A percentile compares a stretch with the other conserved stretches of the same genome.
phyloP scores from a whole-genome alignment of 75 land plant species.

The Pinus albicaulis region DNA sequence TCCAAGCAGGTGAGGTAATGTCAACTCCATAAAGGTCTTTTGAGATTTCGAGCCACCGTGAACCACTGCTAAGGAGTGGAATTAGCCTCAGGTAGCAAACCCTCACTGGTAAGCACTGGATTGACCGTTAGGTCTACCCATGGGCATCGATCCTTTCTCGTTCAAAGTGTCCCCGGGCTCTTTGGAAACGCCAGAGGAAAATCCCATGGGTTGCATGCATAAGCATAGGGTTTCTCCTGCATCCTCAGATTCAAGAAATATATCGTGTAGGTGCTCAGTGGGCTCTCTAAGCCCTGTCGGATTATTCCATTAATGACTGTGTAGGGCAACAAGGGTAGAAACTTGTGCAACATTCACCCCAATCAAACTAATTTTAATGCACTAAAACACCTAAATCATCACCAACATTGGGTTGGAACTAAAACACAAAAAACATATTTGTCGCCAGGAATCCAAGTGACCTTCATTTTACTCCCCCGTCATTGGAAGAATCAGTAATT shows the following conservation, averaged over 20 bases:
- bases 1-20: slow-evolving; percentile 71
- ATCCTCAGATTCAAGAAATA: slow-evolving; percentile 61
- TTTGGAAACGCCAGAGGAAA: slow-evolving; percentile 36
- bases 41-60: slow-evolving; percentile 63
- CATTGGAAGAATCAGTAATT: too few relatives aligned
- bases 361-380: too few relatives aligned
- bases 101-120: slow-evolving; percentile 93
- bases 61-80: slow-evolving; percentile 70
- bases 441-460: too few relatives aligned
- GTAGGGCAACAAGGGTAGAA: slow-evolving; percentile 55
- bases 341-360: slow-evolving; percentile 15
- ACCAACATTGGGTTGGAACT: too few relatives aligned
- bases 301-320: slow-evolving; percentile 56
- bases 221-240: slow-evolving; percentile 46
- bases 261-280: slow-evolving; percentile 30
- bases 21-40: slow-evolving; percentile 70
- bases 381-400: too few relatives aligned
- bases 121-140: slow-evolving; percentile 96
- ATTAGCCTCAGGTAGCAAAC: slow-evolving; percentile 76
- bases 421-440: too few relatives aligned
- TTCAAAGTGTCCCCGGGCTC: slow-evolving; percentile 84
- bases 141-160: slow-evolving; percentile 68
- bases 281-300: slow-evolving; percentile 18
- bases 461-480: too few relatives aligned
- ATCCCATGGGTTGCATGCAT: slow-evolving; percentile 24